phyloP scores from a whole-genome alignment of 768 basidiomycete genomes.

The Porpolomopsis calyptriformis region DNA sequence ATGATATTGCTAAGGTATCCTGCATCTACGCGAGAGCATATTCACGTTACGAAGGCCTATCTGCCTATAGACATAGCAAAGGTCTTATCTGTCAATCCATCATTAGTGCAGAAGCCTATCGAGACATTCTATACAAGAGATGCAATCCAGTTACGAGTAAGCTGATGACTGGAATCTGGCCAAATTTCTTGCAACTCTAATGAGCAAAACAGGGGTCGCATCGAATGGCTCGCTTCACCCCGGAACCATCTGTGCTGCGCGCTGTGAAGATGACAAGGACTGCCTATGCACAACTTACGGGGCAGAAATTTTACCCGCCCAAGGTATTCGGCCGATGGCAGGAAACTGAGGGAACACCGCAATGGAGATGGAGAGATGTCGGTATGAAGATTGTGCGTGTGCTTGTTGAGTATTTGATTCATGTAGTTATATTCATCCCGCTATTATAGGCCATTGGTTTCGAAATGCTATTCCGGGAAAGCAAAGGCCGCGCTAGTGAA shows the following conservation, averaged over 20 bases:
- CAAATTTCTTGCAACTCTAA: not conserved
- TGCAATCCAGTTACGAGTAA: constrained; percentile 76
- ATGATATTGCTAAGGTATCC: constrained; percentile 46
- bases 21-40: constrained; percentile 45
- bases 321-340: constrained; percentile 74
- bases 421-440: too few relatives aligned
- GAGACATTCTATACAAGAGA: constrained; percentile 96
- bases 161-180: constrained; percentile 16
- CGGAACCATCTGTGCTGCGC: constrained; percentile 48
- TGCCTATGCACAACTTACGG: constrained; percentile 85
- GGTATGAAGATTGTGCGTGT: constrained; percentile 84
- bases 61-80: constrained; percentile 73
- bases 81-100: constrained; percentile 50
- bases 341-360: constrained; percentile 50
- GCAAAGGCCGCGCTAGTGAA: constrained; percentile 43
- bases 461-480: constrained; percentile 91
- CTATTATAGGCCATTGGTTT: constrained; percentile 90
- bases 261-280: constrained; percentile 76
- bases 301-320: constrained; percentile 88
- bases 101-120: constrained; percentile 74
- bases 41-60: constrained; percentile 70
- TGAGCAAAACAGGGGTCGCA: constrained; percentile 55
- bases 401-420: not conserved
- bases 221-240: constrained; percentile 84
- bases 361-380: constrained; percentile 72